Evolutionary conservation across 2,329 filamentous ascomycete genomes (phyloP).

Genomic region (Aureobasidium namibiae): DNA sequence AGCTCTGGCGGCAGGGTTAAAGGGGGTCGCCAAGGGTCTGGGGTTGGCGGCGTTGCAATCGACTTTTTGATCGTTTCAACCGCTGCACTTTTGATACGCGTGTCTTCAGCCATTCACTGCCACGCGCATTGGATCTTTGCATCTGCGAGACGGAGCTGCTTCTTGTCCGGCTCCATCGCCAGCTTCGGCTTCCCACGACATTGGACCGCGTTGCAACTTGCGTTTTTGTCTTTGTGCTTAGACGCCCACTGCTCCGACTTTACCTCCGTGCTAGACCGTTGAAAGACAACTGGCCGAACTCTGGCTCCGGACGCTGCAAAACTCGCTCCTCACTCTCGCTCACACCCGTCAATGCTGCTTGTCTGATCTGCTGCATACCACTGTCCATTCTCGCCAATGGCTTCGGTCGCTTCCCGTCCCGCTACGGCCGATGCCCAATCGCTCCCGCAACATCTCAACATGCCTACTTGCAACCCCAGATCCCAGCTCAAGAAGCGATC

Average conservation of each 20-base stretch:
- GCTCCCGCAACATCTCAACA: neutral
- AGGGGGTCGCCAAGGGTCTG: conserved; percentile 6
- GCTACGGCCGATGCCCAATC: neutral
- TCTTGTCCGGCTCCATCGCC: neutral
- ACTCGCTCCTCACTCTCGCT: neutral
- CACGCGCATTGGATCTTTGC: neutral
- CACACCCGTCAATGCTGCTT: neutral
- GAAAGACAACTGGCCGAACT: neutral
- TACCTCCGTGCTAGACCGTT: neutral
- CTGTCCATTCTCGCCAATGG: conserved; percentile 4
- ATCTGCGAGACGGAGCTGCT: neutral
- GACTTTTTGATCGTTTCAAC: conserved; percentile 6
- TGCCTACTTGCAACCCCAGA: neutral
- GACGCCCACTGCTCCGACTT: conserved; percentile 1
- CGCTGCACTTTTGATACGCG: neutral
- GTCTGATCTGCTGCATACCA: neutral
- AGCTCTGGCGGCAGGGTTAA: neutral
- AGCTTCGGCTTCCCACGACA: neutral
- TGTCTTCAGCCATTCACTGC: conserved; percentile 1
- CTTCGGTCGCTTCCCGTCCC: neutral
- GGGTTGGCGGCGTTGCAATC: neutral
- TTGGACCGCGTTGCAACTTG: neutral
- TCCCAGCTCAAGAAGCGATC: conserved; percentile 5
- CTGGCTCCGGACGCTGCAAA: neutral
- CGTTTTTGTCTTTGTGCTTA: neutral